Conservation (phyloP, 768 basidiomycete species). For the Auriscalpium orientale region DNA sequence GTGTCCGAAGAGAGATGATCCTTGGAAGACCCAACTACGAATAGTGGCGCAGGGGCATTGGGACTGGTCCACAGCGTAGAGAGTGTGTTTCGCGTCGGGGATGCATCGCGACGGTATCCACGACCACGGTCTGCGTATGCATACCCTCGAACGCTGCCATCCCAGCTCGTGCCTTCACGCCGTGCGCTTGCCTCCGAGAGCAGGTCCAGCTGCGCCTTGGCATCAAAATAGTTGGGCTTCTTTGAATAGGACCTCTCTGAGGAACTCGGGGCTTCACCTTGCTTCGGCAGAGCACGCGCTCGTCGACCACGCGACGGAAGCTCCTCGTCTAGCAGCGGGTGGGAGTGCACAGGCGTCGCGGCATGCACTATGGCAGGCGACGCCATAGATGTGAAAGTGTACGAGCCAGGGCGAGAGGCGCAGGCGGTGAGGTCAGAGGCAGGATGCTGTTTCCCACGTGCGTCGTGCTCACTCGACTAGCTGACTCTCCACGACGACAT, state of each 20-base stretch:
- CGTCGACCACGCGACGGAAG: conserved; percentile 35
- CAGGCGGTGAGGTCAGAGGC: neutral
- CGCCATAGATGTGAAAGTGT: neutral
- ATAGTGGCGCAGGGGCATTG: conserved; percentile 6
- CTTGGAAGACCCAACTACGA: conserved; percentile 15
- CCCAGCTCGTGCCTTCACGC: conserved; percentile 30
- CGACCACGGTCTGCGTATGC: conserved; percentile 31
- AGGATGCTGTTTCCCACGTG: too few species aligned
- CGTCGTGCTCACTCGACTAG: neutral
- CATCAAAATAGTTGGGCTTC: conserved; percentile 49
- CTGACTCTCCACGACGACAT: conserved; percentile 4
- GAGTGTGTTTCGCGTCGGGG: conserved; percentile 27
- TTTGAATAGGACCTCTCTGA: conserved; percentile 18
- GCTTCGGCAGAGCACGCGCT: conserved; percentile 31
- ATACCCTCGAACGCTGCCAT: conserved; percentile 52
- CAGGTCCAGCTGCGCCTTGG: conserved; percentile 54
- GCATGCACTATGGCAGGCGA: neutral
- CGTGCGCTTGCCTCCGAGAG: conserved; percentile 24
- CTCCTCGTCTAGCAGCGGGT: conserved; percentile 64
- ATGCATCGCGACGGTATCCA: conserved; percentile 23
- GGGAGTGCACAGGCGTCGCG: conserved; percentile 47
- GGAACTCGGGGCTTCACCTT: conserved; percentile 18
- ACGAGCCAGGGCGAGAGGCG: neutral
- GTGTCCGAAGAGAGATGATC: neutral
- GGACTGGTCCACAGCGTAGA: conserved; percentile 34